phyloP scores from a whole-genome alignment of 306 rosid species.

The Calophaca sinica region DNA sequence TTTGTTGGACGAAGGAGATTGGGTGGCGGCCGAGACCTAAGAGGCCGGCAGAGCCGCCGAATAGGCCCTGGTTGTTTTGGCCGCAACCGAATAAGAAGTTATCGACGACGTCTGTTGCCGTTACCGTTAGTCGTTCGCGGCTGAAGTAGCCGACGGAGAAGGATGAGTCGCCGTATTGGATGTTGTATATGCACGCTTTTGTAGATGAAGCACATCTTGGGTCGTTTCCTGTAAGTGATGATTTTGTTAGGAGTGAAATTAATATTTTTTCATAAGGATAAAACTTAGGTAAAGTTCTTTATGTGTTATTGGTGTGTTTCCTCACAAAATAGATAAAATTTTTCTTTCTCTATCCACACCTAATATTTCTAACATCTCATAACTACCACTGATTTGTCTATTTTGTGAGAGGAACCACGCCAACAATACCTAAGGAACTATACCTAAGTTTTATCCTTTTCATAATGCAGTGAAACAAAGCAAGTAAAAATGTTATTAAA shows the following conservation, averaged over 20 bases:
- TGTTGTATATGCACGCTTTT: constrained; percentile 58
- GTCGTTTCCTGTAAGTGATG: constrained; percentile 44
- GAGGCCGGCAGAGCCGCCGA: constrained; percentile 66
- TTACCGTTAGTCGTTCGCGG: constrained; percentile 56
- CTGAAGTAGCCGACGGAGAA: constrained; percentile 64
- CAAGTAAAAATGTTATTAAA: background rate
- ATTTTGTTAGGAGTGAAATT: background rate
- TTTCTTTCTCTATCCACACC: too few species aligned
- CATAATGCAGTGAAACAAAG: background rate
- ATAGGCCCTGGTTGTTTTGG: constrained; percentile 72
- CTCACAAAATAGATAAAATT: too few species aligned
- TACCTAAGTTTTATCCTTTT: too few species aligned
- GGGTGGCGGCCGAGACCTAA: constrained; percentile 81
- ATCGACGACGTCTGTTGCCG: constrained; percentile 38
- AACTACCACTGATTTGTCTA: too few species aligned
- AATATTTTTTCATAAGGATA: too few species aligned
- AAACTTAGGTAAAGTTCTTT: too few species aligned
- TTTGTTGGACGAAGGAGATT: constrained; percentile 73
- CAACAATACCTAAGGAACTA: too few species aligned
- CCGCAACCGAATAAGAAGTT: constrained; percentile 76
- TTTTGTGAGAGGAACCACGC: too few species aligned
- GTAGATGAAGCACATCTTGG: constrained; percentile 49
- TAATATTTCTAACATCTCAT: too few species aligned
- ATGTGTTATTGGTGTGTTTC: too few species aligned
- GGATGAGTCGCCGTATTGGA: constrained; percentile 66